Base-by-base conservation (phyloP, 139 green algal genomes). In the Prasinococcaceae sp. region DNA sequence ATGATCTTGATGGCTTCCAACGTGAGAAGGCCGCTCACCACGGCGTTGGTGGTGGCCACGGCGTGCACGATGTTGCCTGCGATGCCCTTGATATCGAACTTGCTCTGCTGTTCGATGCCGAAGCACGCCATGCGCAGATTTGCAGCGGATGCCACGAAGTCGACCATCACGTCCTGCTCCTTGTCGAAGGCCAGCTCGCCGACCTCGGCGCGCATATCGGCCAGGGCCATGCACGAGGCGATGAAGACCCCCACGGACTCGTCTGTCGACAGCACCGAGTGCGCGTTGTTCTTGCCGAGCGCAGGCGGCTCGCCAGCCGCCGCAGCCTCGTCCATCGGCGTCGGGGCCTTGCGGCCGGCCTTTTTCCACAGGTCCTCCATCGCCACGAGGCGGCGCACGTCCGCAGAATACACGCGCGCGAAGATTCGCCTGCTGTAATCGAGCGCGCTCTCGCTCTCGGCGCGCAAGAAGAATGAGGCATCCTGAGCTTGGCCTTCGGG, bases 21-120 rank as follows among this genome's bases (percentile, higher is more conserved):
- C 20, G 90, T 79, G 36, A 98, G 90, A 14, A 97, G 66, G 0
- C 90, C 90, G 1, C 68, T 65, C 20, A 94, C 71, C 33, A 95
- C 88, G 42, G 90, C 90, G 65, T 98, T 98, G 49, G 90, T 98
- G 49, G 90, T 96, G n/a, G 90, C 90, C 17, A 98, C 86, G 20
- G 90, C 90, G 56, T 98, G 90, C 33, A 98, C 85, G 70, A 98
- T 97, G 78, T 96, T 96, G 50, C 90, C 90, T 1, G 90, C 90
- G 81, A 97, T 94, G 24, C 90, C 90, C 70, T 94, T 93, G 48
- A 73, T 71, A 14, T 81, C 79, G 59, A 97, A 96, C 39, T 84
- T 49, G 10, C 61, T 71, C 58, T 88, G 84, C 41, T 55, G 50
- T 14, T 75, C 65, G 55, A 98, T 96, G 62, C 61, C 61, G 39